Base-by-base conservation (phyloP, 73 alveolate species). In the Stentor roeselii region DNA sequence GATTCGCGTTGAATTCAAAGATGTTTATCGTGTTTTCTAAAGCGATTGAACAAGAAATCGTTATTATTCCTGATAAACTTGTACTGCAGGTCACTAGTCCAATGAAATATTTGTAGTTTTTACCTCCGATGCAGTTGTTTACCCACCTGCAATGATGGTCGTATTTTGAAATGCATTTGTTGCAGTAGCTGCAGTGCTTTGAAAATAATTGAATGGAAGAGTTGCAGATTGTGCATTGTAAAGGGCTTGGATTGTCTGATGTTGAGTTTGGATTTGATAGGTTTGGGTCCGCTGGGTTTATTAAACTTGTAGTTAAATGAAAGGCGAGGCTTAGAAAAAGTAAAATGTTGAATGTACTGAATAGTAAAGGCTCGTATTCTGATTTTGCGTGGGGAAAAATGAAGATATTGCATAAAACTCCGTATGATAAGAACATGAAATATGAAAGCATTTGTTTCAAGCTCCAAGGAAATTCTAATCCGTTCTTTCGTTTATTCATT, bases 61-160 rank as follows among this genome's bases (percentile, higher is more conserved):
- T 21, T 50, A 50, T 11, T 50, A 50, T 50, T 50, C 30, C 67
- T 11, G 30, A 50, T 21, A 50, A 11, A 50, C 6, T 6, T 11
- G 67, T 50, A 11, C 30, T 11, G 21, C 67, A 11, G 21, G 21
- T 50, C 6, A 50, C 21, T 11, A 50, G 67, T 50, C 6, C 67
- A 40, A 85, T 3, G 67, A 89, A 89, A 84, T 78, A 86, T 83
- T 89, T 89, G 60, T 76, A 91, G 83, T 89, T 89, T 60, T 75
- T 84, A 30, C 37, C 76, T 1, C 96, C 96, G 34, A 90, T 87
- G 75, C 96, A 90, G 60, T 88, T 90, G 59, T 90, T 88, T 3
- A 90, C 87, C 96, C 96, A 90, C 36, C 90, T 89, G 75, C 96
- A 90, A 77, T 90, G 96, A 76, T 90, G 96, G 67, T 90, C 96